These are phyloP conservation scores for Setaria italica DNA, from an alignment of 202 grass and related monocot species.

Conservation along the genomic window DNA sequence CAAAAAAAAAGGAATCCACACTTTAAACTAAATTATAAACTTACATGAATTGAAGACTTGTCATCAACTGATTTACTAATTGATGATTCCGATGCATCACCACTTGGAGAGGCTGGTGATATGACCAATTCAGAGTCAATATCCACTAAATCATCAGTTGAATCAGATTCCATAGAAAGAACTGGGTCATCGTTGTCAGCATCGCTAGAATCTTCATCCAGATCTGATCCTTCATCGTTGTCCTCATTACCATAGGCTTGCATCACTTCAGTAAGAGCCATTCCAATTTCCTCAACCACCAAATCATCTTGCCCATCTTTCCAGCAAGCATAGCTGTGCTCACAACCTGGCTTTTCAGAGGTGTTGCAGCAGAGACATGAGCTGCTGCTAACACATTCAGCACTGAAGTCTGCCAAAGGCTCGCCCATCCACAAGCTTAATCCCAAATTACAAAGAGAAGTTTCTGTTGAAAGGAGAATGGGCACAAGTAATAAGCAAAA, in stretches of 20 bases:
- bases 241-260: constrained; percentile 25
- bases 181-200: constrained; percentile 27
- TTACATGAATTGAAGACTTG: constrained; percentile 46
- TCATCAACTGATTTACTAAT: constrained; percentile 20
- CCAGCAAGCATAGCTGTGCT: constrained; percentile 45
- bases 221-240: constrained; percentile 25
- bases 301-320: constrained; percentile 47
- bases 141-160: constrained; percentile 46
- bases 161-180: constrained; percentile 42
- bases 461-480: constrained; percentile 31
- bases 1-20: not conserved
- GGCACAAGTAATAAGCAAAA: not conserved
- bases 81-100: constrained; percentile 31
- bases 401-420: constrained; percentile 35
- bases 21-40: constrained; percentile 24
- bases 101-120: constrained; percentile 17
- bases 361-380: constrained; percentile 52
- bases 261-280: constrained; percentile 53
- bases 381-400: constrained; percentile 52
- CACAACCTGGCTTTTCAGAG: constrained; percentile 36
- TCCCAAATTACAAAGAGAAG: constrained; percentile 40
- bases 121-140: constrained; percentile 35
- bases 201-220: constrained; percentile 43
- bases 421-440: constrained; percentile 60
- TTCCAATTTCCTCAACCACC: constrained; percentile 43